Evolutionary conservation across 176 grass and related monocot genomes (phyloP).

Genomic region (Ananas comosus): DNA sequence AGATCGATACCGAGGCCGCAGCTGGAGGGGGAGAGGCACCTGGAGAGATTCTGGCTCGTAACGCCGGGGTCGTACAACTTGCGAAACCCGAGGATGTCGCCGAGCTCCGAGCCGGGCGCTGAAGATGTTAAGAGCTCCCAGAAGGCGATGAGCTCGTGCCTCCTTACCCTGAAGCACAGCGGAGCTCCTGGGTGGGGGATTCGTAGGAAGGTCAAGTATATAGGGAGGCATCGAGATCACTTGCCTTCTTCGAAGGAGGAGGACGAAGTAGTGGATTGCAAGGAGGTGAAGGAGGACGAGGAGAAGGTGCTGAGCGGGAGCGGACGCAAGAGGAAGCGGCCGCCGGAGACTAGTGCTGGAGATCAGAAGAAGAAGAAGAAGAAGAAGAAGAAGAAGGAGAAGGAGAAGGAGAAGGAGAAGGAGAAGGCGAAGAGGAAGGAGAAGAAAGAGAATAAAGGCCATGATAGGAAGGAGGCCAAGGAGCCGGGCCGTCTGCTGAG

Average conservation of each 20-base stretch:
- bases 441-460: background rate
- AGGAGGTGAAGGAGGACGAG: background rate
- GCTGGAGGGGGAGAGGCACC: slow-evolving; percentile 26
- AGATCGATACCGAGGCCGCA: slow-evolving; percentile 22
- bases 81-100: background rate
- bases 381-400: slow-evolving; percentile 20
- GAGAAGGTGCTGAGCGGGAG: background rate
- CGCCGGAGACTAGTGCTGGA: slow-evolving; percentile 24
- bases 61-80: slow-evolving; percentile 32
- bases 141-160: slow-evolving; percentile 21
- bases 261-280: slow-evolving; percentile 7
- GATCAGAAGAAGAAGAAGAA: slow-evolving; percentile 6
- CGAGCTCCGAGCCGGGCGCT: background rate
- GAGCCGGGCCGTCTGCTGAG: background rate
- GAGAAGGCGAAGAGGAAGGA: slow-evolving; percentile 23
- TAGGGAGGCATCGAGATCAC: slow-evolving; percentile 19
- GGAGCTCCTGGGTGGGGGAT: slow-evolving; percentile 41
- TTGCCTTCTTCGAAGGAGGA: background rate
- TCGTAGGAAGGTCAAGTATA: slow-evolving; percentile 33
- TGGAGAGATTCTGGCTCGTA: slow-evolving; percentile 51
- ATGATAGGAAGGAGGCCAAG: slow-evolving; percentile 7
- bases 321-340: slow-evolving; percentile 22
- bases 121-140: background rate
- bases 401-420: too few relatives aligned
- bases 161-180: slow-evolving; percentile 32